Conservation (phyloP, 179 eudicot species). For the Silene coronaria region DNA sequence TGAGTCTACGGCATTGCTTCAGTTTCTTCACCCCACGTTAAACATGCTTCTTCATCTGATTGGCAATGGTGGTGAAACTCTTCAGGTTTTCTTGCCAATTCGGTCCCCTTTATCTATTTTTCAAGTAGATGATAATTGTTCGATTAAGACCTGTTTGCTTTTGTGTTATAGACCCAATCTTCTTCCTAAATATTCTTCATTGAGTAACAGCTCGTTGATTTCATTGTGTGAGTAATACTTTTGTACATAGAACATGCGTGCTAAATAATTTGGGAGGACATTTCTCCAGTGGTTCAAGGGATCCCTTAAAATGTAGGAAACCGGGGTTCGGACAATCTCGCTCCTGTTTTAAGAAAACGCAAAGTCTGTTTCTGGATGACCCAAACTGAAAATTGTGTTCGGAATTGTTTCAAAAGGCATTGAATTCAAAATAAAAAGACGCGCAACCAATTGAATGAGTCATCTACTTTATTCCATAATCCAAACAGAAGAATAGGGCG, state of each 20-base stretch:
- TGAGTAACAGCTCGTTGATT: not conserved
- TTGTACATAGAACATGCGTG: not conserved
- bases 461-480: too few species aligned
- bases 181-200: not conserved
- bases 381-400: too few species aligned
- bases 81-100: slow-evolving; percentile 53
- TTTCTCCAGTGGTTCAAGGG: too few species aligned
- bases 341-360: too few species aligned
- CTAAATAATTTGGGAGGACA: not conserved
- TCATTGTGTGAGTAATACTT: not conserved
- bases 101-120: not conserved
- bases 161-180: not conserved
- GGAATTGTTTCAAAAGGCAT: too few species aligned
- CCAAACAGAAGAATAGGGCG: too few species aligned
- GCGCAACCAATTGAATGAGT: too few species aligned
- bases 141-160: not conserved
- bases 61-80: slow-evolving; percentile 99
- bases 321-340: too few species aligned
- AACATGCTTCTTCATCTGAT: slow-evolving; percentile 99
- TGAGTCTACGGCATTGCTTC: slow-evolving; percentile 95
- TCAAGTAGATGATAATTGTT: not conserved
- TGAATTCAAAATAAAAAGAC: too few species aligned
- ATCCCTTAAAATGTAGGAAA: too few species aligned
- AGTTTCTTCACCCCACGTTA: slow-evolving; percentile 94
- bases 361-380: too few species aligned